Percentiles rank a stretch among this genome's conserved stretches.
Evolutionary conservation across 768 basidiomycete genomes (phyloP).

Genomic region (Suillus luteus): DNA sequence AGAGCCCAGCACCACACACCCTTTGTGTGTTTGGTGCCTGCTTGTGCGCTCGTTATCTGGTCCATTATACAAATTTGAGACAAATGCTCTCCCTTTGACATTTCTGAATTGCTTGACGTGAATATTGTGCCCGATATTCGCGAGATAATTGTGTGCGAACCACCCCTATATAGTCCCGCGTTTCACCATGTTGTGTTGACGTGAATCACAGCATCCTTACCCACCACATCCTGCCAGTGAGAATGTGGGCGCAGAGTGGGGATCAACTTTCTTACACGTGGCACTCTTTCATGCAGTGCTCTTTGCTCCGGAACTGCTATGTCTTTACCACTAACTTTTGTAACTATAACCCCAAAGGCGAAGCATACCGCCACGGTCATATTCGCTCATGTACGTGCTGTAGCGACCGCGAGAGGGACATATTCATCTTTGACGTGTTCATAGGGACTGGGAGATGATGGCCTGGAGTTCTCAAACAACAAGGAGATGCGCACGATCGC

Average conservation of each 20-base stretch:
- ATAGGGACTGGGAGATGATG: conserved; percentile 74
- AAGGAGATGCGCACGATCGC: conserved; percentile 7
- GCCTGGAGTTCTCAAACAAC: conserved; percentile 56
- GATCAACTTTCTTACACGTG: conserved; percentile 3
- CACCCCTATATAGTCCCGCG: background rate
- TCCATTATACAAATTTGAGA: background rate
- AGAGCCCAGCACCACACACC: background rate
- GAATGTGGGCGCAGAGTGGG: background rate
- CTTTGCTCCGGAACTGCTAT: background rate
- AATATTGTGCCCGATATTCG: conserved; percentile 1
- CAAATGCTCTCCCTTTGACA: background rate
- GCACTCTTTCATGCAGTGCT: background rate
- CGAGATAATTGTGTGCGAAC: conserved; percentile 1
- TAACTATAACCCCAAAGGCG: conserved; percentile 50
- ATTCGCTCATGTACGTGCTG: conserved; percentile 71
- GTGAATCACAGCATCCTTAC: background rate
- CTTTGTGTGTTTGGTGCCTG: background rate
- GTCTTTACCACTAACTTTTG: conserved; percentile 41
- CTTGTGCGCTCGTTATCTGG: background rate
- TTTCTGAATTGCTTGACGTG: conserved; percentile 5
- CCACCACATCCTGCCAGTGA: conserved; percentile 1
- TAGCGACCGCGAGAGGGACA: background rate
- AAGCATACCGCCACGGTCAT: conserved; percentile 84
- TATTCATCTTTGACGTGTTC: conserved; percentile 9
- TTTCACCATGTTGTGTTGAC: background rate